phyloP scores from a whole-genome alignment of 2,329 filamentous ascomycete genomes.

The Microdochium bolleyi region DNA sequence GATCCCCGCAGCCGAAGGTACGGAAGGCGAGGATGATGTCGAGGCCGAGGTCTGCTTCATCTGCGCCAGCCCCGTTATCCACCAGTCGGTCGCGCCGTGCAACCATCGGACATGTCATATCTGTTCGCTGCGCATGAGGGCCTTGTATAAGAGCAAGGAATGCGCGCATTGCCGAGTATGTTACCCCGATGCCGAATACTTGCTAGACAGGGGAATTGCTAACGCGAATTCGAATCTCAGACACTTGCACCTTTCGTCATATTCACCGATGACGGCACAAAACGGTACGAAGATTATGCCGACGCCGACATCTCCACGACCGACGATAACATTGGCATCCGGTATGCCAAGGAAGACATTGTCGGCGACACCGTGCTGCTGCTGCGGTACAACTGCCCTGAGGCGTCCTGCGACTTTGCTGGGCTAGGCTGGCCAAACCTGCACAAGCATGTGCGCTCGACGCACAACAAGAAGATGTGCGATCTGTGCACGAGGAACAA shows the following conservation, averaged over 20 bases:
- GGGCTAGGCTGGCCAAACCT: conserved; percentile 69
- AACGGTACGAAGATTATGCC: conserved; percentile 79
- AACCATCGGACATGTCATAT: conserved; percentile 97
- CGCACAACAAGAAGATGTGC: conserved; percentile 65
- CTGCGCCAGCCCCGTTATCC: conserved; percentile 82
- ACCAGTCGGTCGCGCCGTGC: conserved; percentile 85
- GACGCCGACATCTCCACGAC: conserved; percentile 64
- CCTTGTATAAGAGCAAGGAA: conserved; percentile 91
- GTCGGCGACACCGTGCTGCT: conserved; percentile 84
- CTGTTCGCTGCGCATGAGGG: conserved; percentile 82
- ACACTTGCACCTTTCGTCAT: conserved; percentile 75
- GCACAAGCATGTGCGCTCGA: conserved; percentile 71
- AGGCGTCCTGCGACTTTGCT: conserved; percentile 65
- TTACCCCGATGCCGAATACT: no score
- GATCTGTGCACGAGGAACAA: conserved; percentile 68
- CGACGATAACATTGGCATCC: conserved; percentile 84
- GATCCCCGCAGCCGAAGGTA: conserved; percentile 11
- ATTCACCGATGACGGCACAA: conserved; percentile 79
- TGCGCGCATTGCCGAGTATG: conserved; percentile 91
- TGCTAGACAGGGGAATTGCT: no score
- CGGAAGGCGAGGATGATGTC: conserved; percentile 37
- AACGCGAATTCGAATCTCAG: conserved; percentile 14
- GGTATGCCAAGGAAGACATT: conserved; percentile 82
- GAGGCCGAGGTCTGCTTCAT: conserved; percentile 93
- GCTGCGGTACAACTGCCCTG: conserved; percentile 90